phyloP scores from a whole-genome alignment of 371 early-diverging fungal genomes.

The Racocetra persica region DNA sequence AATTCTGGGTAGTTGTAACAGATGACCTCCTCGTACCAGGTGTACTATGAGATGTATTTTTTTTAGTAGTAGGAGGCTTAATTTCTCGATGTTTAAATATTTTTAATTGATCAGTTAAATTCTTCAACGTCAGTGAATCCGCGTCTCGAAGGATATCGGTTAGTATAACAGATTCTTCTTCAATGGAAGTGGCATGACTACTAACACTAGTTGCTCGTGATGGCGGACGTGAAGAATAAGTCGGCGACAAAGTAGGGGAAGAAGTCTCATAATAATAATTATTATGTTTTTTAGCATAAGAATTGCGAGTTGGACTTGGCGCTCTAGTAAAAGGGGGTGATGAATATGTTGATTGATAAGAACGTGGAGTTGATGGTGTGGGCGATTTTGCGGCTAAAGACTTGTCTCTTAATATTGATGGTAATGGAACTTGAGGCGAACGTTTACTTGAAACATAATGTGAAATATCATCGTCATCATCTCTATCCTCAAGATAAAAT shows the following conservation, averaged over 20 bases:
- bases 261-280: not conserved
- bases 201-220: slow-evolving; percentile 41
- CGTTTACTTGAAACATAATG: slow-evolving; percentile 8
- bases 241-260: not conserved
- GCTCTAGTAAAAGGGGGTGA: slow-evolving; percentile 14
- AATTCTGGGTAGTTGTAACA: not conserved
- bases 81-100: slow-evolving; percentile 19
- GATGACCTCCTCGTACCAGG: not conserved
- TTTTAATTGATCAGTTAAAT: slow-evolving; percentile 32
- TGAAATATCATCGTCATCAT: slow-evolving; percentile 17
- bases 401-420: slow-evolving; percentile 2
- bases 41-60: not conserved
- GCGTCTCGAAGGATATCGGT: slow-evolving; percentile 33
- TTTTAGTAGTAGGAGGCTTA: not conserved
- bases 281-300: slow-evolving; percentile 19
- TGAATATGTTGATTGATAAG: not conserved
- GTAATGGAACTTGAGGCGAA: not conserved
- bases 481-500: slow-evolving; percentile 22
- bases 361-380: slow-evolving; percentile 1
- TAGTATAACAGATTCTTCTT: slow-evolving; percentile 37
- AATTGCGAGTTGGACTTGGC: slow-evolving; percentile 17
- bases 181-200: slow-evolving; percentile 41
- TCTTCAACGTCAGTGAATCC: not conserved
- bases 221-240: slow-evolving; percentile 30
- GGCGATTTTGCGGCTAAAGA: not conserved